Conservation (phyloP, 176 grass and related monocot genomes). For the Tillandsia leiboldiana region DNA sequence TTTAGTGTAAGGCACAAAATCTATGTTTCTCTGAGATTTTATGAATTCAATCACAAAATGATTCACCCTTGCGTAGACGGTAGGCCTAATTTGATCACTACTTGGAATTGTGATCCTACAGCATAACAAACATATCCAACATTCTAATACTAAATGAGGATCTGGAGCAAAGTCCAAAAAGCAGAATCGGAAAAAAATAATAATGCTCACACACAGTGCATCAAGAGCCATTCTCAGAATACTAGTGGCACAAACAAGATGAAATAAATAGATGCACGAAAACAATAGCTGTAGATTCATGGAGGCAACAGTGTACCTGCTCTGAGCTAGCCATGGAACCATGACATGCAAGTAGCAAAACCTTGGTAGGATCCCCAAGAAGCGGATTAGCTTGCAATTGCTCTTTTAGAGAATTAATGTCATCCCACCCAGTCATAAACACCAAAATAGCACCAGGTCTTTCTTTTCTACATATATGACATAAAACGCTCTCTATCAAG, state of each 20-base stretch:
- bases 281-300: not conserved
- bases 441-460: conserved; percentile 76
- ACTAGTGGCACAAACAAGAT: conserved; percentile 1
- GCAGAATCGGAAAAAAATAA: too few species aligned
- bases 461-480: conserved; percentile 90
- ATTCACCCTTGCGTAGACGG: too few species aligned
- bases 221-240: too few species aligned
- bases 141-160: too few species aligned
- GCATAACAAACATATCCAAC: too few species aligned
- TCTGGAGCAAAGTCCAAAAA: too few species aligned
- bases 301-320: conserved; percentile 38
- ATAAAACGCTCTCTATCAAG: conserved; percentile 83
- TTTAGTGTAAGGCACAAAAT: too few species aligned
- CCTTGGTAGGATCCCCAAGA: conserved; percentile 82
- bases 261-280: conserved; percentile 4
- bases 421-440: conserved; percentile 99
- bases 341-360: conserved; percentile 92
- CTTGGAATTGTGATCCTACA: too few species aligned
- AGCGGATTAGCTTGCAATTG: conserved; percentile 87
- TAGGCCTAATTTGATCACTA: too few species aligned
- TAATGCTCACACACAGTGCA: too few species aligned
- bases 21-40: too few species aligned
- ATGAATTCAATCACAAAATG: too few species aligned
- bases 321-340: conserved; percentile 93
- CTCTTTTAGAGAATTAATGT: conserved; percentile 93